Base-by-base conservation (phyloP, 2,329 filamentous ascomycete genomes). In the Emmonsiellopsis sp. region DNA sequence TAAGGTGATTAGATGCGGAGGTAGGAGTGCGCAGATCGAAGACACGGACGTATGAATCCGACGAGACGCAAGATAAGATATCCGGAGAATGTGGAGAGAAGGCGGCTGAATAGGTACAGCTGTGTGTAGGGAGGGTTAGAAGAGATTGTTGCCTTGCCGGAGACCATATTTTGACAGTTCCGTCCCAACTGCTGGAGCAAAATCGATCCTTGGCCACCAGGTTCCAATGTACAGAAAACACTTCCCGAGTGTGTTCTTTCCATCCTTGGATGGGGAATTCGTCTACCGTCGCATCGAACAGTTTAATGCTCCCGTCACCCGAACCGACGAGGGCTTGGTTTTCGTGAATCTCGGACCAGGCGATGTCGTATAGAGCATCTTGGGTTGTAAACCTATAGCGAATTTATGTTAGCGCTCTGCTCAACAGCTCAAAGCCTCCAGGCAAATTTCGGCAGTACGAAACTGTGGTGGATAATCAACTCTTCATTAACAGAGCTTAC, bases 271-370 rank as follows among this genome's bases (percentile, higher is more conserved):
- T 80, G 7, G 93, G 93, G 66, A 93, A 97, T 43, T 91, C 81
- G 55, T 85, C 78, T 35, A 94, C 79, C 3, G 80, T 82, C 34
- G 91, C 80, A 71, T 98, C 93, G 70, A 93, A 98, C 46, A 98
- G 82, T 74, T 96, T 96, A 65, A 98, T 80, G 52, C 88, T 92
- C 53, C 93, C 93, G 73, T 98, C 93, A 59, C 93, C 93, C 61
- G 88, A 91, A 0, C 90, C 91, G 1, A 86, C 85, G 16, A 95
- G 80, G 50, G 96, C 76, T 74, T 98, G 93, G 71, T 93, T 95
- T 74, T 96, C 92, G 75, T 98, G 91, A 61, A 89, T 82, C 75
- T 98, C 93, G 15, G 90, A 95, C 90, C 93, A 97, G 30, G 91
- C 82, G 51, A 93, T 78, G 72, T 98, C 93, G 72, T 95, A 98